Evolutionary conservation across 208 protist species (phyloP).

Genomic region (Endotrypanum monterogeii): DNA sequence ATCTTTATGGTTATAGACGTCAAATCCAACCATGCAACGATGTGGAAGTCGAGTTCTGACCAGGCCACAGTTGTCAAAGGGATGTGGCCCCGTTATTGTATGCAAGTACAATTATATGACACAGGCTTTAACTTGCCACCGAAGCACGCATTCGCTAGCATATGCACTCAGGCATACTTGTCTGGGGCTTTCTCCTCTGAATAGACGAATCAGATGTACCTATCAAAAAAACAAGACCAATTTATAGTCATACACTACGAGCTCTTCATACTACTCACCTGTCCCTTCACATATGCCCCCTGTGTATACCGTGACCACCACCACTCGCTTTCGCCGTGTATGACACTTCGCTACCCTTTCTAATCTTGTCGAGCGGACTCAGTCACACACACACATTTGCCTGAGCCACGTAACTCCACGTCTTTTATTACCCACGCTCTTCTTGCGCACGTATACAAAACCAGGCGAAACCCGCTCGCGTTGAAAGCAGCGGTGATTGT

Average conservation of each 20-base stretch:
- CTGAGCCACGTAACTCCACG: neutral
- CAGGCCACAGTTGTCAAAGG: neutral
- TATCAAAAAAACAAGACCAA: too few relatives aligned
- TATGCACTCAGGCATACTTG: too few relatives aligned
- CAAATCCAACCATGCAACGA: neutral
- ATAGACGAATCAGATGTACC: too few relatives aligned
- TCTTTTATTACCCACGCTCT: neutral
- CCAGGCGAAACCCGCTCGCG: neutral
- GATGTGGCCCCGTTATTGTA: neutral
- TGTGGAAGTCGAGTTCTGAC: too few relatives aligned
- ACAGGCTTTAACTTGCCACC: too few relatives aligned
- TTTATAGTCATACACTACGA: too few relatives aligned
- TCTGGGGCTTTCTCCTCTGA: too few relatives aligned
- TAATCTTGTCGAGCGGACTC: neutral
- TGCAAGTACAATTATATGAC: too few relatives aligned
- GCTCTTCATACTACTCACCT: too few relatives aligned
- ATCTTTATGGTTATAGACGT: neutral
- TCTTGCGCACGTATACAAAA: neutral
- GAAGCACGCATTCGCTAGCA: too few relatives aligned
- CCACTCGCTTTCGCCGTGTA: neutral
- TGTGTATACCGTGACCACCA: neutral
- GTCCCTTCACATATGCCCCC: too few relatives aligned
- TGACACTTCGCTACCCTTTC: neutral
- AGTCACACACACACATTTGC: neutral
- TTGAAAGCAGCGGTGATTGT: neutral